Evolutionary conservation across 2,329 filamentous ascomycete genomes (phyloP).

Genomic region (Aureobasidium vineae): DNA sequence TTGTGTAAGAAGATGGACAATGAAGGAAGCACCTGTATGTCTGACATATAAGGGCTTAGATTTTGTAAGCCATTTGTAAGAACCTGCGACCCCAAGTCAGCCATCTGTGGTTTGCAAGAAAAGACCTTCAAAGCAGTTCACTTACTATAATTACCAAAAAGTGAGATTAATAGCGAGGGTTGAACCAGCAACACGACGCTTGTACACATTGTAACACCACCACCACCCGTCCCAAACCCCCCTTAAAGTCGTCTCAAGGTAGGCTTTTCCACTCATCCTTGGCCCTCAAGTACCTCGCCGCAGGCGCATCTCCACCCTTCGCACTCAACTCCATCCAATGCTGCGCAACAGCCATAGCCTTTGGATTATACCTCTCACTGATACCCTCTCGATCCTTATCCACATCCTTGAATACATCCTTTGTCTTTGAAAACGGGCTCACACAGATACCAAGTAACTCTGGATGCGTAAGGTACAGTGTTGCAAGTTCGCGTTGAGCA

Average conservation of each 20-base stretch:
- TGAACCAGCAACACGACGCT: background rate
- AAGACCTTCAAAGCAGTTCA: too few species aligned
- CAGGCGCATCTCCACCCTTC: constrained; percentile 80
- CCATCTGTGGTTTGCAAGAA: background rate
- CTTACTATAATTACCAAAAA: background rate
- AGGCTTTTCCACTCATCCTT: constrained; percentile 61
- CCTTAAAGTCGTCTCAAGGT: constrained; percentile 43
- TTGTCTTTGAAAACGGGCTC: constrained; percentile 76
- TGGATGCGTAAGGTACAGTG: constrained; percentile 89
- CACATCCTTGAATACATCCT: constrained; percentile 80
- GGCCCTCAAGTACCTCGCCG: constrained; percentile 77
- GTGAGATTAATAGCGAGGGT: background rate
- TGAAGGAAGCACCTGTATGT: too few species aligned
- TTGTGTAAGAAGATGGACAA: too few species aligned
- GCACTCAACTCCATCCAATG: constrained; percentile 97
- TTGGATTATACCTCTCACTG: constrained; percentile 72
- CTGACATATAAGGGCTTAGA: too few species aligned
- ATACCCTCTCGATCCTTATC: constrained; percentile 67
- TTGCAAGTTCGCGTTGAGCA: constrained; percentile 87
- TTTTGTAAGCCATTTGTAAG: background rate
- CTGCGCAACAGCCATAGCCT: constrained; percentile 88
- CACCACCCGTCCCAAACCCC: background rate
- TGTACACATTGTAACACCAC: too few species aligned
- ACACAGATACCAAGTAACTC: constrained; percentile 78
- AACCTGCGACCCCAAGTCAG: background rate